Conservation (phyloP, 1,139 yeast genomes). For the Candida gigantensis region DNA sequence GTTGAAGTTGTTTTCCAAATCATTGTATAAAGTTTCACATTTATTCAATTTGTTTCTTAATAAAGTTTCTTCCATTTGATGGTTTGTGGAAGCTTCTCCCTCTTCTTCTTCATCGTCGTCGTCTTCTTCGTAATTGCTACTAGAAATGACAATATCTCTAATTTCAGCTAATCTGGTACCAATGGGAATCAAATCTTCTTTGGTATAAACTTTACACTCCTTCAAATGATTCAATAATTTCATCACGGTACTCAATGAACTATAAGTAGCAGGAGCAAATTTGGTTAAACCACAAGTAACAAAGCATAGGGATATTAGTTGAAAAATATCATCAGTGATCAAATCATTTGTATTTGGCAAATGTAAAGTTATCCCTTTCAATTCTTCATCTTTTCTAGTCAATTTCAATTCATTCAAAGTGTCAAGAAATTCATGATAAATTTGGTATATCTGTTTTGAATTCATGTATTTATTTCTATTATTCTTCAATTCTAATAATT, state of each 20-base stretch:
- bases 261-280: conserved; percentile 91
- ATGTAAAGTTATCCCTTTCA: conserved; percentile 41
- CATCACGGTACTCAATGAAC: conserved; percentile 81
- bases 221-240: conserved; percentile 77
- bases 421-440: conserved; percentile 55
- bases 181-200: conserved; percentile 79
- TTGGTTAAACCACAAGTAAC: conserved; percentile 88
- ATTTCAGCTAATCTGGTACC: conserved; percentile 70
- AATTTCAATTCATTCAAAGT: conserved; percentile 51
- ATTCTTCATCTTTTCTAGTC: conserved; percentile 50
- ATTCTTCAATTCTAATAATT: conserved; percentile 58
- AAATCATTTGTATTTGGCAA: conserved; percentile 58
- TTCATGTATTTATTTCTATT: conserved; percentile 64
- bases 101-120: conserved; percentile 22
- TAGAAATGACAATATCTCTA: conserved; percentile 53
- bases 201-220: conserved; percentile 80
- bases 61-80: conserved; percentile 57
- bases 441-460: conserved; percentile 59
- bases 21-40: conserved; percentile 55
- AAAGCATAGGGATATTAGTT: conserved; percentile 78
- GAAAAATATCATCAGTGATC: conserved; percentile 86
- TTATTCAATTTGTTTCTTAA: conserved; percentile 59
- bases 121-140: conserved; percentile 35
- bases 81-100: conserved; percentile 16
- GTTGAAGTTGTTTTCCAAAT: conserved; percentile 54